phyloP scores from a whole-genome alignment of 768 basidiomycete genomes.

The Suillus decipiens region DNA sequence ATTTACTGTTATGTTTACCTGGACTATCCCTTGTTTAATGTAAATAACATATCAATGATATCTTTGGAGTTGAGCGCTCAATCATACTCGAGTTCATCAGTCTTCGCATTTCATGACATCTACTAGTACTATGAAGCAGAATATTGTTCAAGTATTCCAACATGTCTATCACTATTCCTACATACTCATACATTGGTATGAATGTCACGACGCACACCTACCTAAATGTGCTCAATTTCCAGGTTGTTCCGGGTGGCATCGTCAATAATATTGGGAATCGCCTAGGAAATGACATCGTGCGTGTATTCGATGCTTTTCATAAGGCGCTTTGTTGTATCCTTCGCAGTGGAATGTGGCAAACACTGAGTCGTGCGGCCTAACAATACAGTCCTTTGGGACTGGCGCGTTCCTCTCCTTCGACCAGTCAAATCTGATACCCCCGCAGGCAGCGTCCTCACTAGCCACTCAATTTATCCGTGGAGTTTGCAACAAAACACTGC shows the following conservation, averaged over 20 bases:
- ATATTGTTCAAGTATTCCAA: not conserved
- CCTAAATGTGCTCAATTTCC: constrained; percentile 11
- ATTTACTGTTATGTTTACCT: not conserved
- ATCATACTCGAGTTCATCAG: no score
- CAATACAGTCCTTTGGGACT: constrained; percentile 13
- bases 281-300: constrained; percentile 14
- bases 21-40: not conserved
- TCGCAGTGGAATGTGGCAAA: constrained; percentile 14
- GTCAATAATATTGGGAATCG: constrained; percentile 15
- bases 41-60: not conserved
- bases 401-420: constrained; percentile 7
- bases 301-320: not conserved
- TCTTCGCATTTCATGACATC: no score
- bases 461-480: constrained; percentile 11
- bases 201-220: constrained; percentile 14
- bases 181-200: constrained; percentile 15
- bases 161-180: constrained; percentile 5
- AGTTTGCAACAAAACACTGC: not conserved
- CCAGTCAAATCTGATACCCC: not conserved
- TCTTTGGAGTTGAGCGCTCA: not conserved
- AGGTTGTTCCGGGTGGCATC: constrained; percentile 3
- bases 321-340: no score
- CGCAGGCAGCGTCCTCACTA: constrained; percentile 2
- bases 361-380: constrained; percentile 6
- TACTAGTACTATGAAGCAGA: no score